phyloP scores from a whole-genome alignment of 352 stramenopile species.

The Pythium dissotocum region DNA sequence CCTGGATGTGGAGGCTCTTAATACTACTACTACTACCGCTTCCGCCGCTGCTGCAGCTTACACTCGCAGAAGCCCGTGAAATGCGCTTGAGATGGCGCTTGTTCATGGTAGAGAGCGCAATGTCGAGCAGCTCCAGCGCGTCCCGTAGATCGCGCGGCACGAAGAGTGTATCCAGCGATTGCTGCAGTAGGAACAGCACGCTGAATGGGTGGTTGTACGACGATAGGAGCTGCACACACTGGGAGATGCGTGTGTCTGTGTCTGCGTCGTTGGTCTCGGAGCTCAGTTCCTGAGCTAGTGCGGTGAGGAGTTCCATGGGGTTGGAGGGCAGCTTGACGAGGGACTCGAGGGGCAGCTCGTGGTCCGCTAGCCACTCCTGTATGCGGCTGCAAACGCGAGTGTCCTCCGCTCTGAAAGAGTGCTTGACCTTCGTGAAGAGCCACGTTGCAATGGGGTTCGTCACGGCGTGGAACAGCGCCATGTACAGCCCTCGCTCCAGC shows the following conservation, averaged over 20 bases:
- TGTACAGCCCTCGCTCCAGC: constrained; percentile 26
- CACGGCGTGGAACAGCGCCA: constrained; percentile 12
- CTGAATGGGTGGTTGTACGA: constrained; percentile 18
- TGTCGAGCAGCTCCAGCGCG: constrained; percentile 25
- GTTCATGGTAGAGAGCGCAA: constrained; percentile 6
- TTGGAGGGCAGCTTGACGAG: background rate
- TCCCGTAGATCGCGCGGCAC: constrained; percentile 19
- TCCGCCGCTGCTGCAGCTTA: background rate
- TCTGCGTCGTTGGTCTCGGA: background rate
- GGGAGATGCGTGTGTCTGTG: background rate
- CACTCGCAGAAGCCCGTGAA: background rate
- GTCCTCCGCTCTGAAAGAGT: constrained; percentile 25
- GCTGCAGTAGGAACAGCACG: constrained; percentile 26
- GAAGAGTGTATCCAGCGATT: constrained; percentile 26
- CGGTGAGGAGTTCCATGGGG: constrained; percentile 16
- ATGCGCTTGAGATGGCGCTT: constrained; percentile 3
- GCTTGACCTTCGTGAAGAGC: constrained; percentile 27
- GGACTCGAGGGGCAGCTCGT: background rate
- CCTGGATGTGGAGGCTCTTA: constrained; percentile 8
- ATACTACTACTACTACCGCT: background rate
- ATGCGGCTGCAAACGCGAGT: constrained; percentile 3
- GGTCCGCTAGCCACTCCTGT: background rate
- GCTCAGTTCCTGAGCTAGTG: constrained; percentile 9
- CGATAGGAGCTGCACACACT: background rate
- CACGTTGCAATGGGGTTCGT: constrained; percentile 23